Conservation (phyloP, 768 basidiomycete species). For the Tulasnella sp. region DNA sequence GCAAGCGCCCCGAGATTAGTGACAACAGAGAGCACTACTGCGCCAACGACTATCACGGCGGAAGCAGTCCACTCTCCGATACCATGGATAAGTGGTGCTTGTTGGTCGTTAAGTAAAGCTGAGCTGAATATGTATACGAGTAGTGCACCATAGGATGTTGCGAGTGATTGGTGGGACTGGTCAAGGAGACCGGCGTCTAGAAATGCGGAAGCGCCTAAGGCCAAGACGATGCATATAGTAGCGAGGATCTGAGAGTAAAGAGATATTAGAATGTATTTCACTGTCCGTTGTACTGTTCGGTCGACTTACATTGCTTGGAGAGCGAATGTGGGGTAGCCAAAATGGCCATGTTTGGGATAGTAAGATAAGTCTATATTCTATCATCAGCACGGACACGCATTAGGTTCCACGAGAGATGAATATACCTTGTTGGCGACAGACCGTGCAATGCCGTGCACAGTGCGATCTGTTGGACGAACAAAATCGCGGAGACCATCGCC, state of each 20-base stretch:
- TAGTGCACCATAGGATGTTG: slow-evolving; percentile 46
- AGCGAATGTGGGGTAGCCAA: slow-evolving; percentile 50
- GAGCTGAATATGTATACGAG: slow-evolving; percentile 38
- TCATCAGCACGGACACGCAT: slow-evolving; percentile 5
- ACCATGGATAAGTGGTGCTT: neutral
- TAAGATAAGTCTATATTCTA: slow-evolving; percentile 46
- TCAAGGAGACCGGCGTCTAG: slow-evolving; percentile 41
- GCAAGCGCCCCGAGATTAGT: neutral
- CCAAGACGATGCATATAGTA: slow-evolving; percentile 36
- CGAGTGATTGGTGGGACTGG: slow-evolving; percentile 34
- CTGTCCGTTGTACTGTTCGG: neutral
- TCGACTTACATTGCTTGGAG: slow-evolving; percentile 37
- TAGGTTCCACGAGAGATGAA: neutral
- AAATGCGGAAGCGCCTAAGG: slow-evolving; percentile 45
- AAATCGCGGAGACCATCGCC: slow-evolving; percentile 52
- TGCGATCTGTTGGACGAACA: slow-evolving; percentile 58
- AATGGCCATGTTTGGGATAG: slow-evolving; percentile 59
- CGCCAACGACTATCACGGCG: neutral
- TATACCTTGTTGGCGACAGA: slow-evolving; percentile 54
- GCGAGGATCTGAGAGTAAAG: slow-evolving; percentile 38
- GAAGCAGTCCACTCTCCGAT: slow-evolving; percentile 1
- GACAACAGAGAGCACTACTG: neutral
- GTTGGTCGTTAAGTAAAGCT: neutral
- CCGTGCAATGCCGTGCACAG: slow-evolving; percentile 60
- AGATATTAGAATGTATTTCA: neutral